Percentiles rank a stretch among this genome's conserved stretches.
Evolutionary conservation across 2,329 filamentous ascomycete species (phyloP).

Genomic region (Phaeosphaeria sp.): DNA sequence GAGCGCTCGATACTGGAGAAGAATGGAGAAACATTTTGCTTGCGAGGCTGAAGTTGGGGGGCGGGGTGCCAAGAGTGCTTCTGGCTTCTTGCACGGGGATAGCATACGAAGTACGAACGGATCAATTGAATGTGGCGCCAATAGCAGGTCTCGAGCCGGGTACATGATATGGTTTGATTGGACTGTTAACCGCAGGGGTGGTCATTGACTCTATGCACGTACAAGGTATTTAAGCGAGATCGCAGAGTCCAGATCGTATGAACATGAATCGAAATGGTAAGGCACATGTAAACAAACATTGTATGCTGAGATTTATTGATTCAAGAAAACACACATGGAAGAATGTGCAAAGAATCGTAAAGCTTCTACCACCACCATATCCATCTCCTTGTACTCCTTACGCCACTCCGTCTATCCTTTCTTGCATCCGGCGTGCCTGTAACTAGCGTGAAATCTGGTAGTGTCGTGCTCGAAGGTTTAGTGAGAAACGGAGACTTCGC

Average conservation of each 20-base stretch:
- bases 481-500: background rate
- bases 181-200: background rate
- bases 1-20: background rate
- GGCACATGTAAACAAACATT: no score
- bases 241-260: no score
- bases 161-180: background rate
- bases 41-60: background rate
- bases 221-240: background rate
- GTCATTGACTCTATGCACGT: background rate
- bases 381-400: no score
- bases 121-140: background rate
- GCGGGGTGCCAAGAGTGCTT: background rate
- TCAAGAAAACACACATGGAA: no score
- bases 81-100: background rate
- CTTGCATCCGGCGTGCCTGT: background rate
- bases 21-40: background rate
- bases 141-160: background rate
- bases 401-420: background rate
- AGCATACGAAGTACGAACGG: background rate
- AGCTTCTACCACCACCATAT: no score
- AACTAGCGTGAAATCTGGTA: background rate
- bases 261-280: no score
- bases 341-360: no score
- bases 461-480: background rate
- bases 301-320: no score